phyloP scores from a whole-genome alignment of 257 asterid species.

The Capsicum baccatum region DNA sequence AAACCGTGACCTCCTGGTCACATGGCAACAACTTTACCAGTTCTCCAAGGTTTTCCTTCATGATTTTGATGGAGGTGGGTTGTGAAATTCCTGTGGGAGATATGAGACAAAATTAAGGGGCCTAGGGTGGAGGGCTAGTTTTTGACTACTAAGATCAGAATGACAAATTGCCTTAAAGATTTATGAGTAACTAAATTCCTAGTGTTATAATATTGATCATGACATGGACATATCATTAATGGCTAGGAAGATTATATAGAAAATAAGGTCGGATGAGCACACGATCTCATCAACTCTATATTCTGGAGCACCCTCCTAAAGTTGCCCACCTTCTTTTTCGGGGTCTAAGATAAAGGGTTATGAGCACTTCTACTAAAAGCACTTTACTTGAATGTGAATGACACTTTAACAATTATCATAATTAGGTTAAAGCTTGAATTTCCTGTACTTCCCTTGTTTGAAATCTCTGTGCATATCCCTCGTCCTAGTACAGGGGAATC shows the following conservation, averaged over 20 bases:
- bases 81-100: constrained; percentile 10
- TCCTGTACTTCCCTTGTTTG: neutral
- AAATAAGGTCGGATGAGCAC: neutral
- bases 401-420: neutral
- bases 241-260: neutral
- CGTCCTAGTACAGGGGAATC: neutral
- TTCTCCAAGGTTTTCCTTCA: no score
- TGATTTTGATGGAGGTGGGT: constrained; percentile 2
- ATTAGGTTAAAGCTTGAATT: neutral
- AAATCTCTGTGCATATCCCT: constrained; percentile 3
- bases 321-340: neutral
- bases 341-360: neutral
- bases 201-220: neutral
- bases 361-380: neutral
- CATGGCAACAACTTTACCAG: no score
- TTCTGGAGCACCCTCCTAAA: neutral
- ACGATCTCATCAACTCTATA: neutral
- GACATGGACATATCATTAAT: neutral
- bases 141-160: constrained; percentile 12
- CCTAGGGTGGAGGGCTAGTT: neutral
- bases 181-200: neutral
- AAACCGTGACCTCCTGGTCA: no score
- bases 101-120: constrained; percentile 17
- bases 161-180: neutral
- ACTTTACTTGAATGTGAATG: constrained; percentile 10